phyloP scores from a whole-genome alignment of 768 basidiomycete genomes.

The Rhizopogon salebrosus region DNA sequence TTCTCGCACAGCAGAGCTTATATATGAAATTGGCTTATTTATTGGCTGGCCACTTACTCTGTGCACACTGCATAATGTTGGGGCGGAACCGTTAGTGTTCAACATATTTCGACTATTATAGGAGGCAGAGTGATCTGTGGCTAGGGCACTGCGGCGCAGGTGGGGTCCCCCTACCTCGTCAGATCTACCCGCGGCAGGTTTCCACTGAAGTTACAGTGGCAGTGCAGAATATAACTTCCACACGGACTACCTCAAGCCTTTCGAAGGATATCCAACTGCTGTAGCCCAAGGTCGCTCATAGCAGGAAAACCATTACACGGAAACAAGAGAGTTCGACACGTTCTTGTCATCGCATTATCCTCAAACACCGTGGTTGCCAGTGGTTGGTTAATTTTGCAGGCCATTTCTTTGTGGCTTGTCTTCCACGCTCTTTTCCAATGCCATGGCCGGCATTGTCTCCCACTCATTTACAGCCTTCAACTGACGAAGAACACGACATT shows the following conservation, averaged over 20 bases:
- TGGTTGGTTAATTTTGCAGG: background rate
- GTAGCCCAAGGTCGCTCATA: background rate
- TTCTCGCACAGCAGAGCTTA: too few relatives aligned
- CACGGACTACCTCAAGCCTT: background rate
- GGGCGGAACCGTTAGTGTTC: too few relatives aligned
- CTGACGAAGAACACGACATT: slow-evolving; percentile 39
- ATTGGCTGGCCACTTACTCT: too few relatives aligned
- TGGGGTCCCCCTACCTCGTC: too few relatives aligned
- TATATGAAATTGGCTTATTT: too few relatives aligned
- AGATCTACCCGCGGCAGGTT: too few relatives aligned
- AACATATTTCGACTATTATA: too few relatives aligned
- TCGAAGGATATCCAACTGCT: background rate
- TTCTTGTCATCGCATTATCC: background rate
- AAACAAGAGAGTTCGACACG: background rate
- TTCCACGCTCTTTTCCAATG: slow-evolving; percentile 4
- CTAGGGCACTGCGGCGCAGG: too few relatives aligned
- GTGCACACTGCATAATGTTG: too few relatives aligned
- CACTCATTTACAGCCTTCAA: slow-evolving; percentile 9
- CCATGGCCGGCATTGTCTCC: slow-evolving; percentile 17
- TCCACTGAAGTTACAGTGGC: background rate
- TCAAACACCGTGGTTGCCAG: background rate
- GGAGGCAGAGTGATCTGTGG: too few relatives aligned
- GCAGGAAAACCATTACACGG: background rate
- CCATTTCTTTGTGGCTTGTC: slow-evolving; percentile 1
- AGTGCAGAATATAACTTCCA: background rate